Conservation (phyloP, 495 filamentous ascomycete species). For the Hypoxylon trugodes region DNA sequence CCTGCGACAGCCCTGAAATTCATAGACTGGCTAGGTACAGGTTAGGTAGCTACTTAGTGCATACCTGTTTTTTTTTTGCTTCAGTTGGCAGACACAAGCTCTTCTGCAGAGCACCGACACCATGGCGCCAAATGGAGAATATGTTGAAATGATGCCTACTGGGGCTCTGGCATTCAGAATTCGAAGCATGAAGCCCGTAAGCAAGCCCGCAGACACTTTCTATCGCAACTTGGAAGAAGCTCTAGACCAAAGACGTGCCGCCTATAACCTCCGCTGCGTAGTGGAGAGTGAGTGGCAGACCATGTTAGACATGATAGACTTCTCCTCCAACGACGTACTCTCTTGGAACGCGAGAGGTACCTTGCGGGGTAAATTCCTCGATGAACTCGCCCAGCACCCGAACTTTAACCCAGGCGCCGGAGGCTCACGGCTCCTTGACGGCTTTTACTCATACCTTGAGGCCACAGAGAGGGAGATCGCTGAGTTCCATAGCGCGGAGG, state of each 20-base stretch:
- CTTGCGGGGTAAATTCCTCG: conserved; percentile 40
- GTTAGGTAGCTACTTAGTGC: no score
- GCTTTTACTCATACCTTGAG: conserved; percentile 65
- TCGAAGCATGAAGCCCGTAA: no score
- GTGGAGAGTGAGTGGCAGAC: conserved; percentile 6
- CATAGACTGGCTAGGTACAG: no score
- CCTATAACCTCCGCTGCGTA: not conserved
- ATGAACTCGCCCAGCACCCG: conserved; percentile 37
- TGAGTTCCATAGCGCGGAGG: conserved; percentile 60
- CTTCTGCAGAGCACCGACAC: no score
- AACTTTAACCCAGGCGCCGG: conserved; percentile 41
- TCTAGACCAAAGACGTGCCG: conserved; percentile 26
- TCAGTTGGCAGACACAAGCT: no score
- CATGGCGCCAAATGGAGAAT: no score
- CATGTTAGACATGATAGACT: conserved; percentile 46
- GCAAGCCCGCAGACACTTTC: no score
- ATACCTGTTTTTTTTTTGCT: no score
- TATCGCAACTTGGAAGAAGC: conserved; percentile 42
- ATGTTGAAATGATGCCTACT: no score
- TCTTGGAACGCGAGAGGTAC: conserved; percentile 1
- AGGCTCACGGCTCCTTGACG: conserved; percentile 56
- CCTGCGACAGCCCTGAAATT: no score
- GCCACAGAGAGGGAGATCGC: conserved; percentile 64
- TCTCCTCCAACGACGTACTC: conserved; percentile 54
- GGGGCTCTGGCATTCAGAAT: no score